These are phyloP conservation scores for Fusarium abutilonis DNA, from an alignment of 2,329 filamentous ascomycete genomes.

Conservation along the genomic window DNA sequence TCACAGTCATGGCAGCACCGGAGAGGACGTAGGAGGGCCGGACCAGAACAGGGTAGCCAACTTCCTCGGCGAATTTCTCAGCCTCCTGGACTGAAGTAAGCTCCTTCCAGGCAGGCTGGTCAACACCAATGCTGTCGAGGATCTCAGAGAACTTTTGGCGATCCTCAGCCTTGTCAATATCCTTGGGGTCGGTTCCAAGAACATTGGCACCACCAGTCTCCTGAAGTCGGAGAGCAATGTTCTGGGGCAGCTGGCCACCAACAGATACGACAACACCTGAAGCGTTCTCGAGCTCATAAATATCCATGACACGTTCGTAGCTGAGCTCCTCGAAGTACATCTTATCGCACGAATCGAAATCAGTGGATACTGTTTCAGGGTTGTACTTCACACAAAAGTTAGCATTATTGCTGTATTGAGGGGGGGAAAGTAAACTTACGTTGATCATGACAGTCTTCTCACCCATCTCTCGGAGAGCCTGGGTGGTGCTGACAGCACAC, in stretches of 20 bases:
- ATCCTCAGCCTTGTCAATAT: slow-evolving; percentile 98
- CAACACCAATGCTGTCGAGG: slow-evolving; percentile 93
- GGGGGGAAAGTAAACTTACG: slow-evolving; percentile 2
- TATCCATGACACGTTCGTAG: slow-evolving; percentile 98
- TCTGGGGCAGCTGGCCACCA: slow-evolving; percentile 95
- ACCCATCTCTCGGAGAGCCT: slow-evolving; percentile 83
- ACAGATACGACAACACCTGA: slow-evolving; percentile 93
- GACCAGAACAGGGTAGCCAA: slow-evolving; percentile 94
- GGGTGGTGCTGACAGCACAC: slow-evolving; percentile 92
- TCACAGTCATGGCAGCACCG: slow-evolving; percentile 98
- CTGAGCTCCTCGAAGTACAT: slow-evolving; percentile 97
- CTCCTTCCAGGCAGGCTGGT: slow-evolving; percentile 98
- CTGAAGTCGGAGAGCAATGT: slow-evolving; percentile 94
- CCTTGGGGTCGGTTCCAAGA: slow-evolving; percentile 88
- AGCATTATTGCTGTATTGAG: no score
- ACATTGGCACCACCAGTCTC: slow-evolving; percentile 90
- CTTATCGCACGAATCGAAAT: slow-evolving; percentile 88
- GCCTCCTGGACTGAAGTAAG: slow-evolving; percentile 88
- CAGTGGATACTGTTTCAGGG: slow-evolving; percentile 82
- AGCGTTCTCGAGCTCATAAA: slow-evolving; percentile 90
- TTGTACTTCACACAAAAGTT: slow-evolving; percentile 62
- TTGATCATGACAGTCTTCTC: slow-evolving; percentile 99
- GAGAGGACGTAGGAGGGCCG: slow-evolving; percentile 96
- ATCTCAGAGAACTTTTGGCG: slow-evolving; percentile 98
- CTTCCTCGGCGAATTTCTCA: slow-evolving; percentile 83